Evolutionary conservation across 306 rosid genomes (phyloP).

Genomic region (Betula pendula): DNA sequence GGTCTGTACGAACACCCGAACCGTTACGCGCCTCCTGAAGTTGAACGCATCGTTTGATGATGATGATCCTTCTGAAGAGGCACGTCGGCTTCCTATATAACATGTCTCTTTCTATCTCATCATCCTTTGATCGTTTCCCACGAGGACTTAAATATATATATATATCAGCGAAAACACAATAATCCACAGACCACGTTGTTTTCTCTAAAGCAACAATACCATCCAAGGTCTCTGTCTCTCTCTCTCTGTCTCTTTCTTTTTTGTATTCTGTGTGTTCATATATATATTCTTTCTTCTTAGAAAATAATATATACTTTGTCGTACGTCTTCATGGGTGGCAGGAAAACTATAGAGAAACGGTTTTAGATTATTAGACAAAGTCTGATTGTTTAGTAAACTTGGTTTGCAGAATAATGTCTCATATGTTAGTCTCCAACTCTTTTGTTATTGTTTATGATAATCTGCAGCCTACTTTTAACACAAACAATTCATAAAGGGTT

Average conservation of each 20-base stretch:
- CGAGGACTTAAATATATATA: not conserved
- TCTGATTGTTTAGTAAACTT: not conserved
- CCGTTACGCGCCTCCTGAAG: not conserved
- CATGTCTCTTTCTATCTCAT: not conserved
- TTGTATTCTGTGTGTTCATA: not conserved
- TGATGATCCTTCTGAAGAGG: not conserved
- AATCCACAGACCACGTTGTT: not conserved
- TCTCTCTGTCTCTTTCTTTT: not conserved
- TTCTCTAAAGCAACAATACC: not conserved
- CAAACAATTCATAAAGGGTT: not conserved
- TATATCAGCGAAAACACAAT: not conserved
- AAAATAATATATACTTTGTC: too few relatives aligned
- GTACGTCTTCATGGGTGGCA: too few relatives aligned
- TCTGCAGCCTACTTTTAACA: not conserved
- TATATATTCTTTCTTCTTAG: too few relatives aligned
- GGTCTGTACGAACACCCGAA: not conserved
- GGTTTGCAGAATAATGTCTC: not conserved
- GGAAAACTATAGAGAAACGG: not conserved
- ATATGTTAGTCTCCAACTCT: not conserved
- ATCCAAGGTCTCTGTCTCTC: not conserved
- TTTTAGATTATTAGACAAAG: not conserved
- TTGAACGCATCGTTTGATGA: not conserved
- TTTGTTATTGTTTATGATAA: not conserved
- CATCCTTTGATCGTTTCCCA: not conserved
- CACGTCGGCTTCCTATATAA: not conserved